phyloP scores from a whole-genome alignment of 1,139 yeast species.

The Ogataea hybrid region DNA sequence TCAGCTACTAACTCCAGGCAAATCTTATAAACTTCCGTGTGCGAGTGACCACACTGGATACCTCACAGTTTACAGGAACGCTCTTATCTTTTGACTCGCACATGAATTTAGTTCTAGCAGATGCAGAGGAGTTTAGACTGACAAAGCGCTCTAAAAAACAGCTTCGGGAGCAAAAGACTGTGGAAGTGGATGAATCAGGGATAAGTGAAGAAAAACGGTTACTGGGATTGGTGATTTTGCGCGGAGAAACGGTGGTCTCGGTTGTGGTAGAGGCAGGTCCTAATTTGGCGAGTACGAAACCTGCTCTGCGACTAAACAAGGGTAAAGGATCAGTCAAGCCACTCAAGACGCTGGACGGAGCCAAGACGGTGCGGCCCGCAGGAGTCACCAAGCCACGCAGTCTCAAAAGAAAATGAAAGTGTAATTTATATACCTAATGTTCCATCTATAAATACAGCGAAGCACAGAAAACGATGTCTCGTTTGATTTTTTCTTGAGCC shows the following conservation, averaged over 20 bases:
- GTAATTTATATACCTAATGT: slow-evolving; percentile 4
- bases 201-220: slow-evolving; percentile 62
- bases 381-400: slow-evolving; percentile 23
- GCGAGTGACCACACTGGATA: slow-evolving; percentile 70
- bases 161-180: slow-evolving; percentile 19
- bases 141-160: slow-evolving; percentile 53
- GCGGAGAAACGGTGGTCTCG: slow-evolving; percentile 90
- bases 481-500: slow-evolving; percentile 92
- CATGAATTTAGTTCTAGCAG: slow-evolving; percentile 82
- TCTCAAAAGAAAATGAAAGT: slow-evolving; percentile 16
- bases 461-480: slow-evolving; percentile 97
- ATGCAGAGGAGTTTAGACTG: slow-evolving; percentile 79
- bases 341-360: slow-evolving; percentile 24
- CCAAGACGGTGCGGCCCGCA: slow-evolving; percentile 22
- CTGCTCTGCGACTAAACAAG: slow-evolving; percentile 30
- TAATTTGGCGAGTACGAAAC: slow-evolving; percentile 25
- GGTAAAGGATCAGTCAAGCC: slow-evolving; percentile 32
- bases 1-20: slow-evolving; percentile 40
- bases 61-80: slow-evolving; percentile 74
- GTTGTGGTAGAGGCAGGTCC: slow-evolving; percentile 83
- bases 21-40: slow-evolving; percentile 75
- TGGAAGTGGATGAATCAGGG: slow-evolving; percentile 30
- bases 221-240: slow-evolving; percentile 74
- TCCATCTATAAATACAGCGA: slow-evolving; percentile 67
- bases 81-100: slow-evolving; percentile 86